phyloP scores from a whole-genome alignment of 2,329 filamentous ascomycete genomes.

The Apiospora phragmitis region DNA sequence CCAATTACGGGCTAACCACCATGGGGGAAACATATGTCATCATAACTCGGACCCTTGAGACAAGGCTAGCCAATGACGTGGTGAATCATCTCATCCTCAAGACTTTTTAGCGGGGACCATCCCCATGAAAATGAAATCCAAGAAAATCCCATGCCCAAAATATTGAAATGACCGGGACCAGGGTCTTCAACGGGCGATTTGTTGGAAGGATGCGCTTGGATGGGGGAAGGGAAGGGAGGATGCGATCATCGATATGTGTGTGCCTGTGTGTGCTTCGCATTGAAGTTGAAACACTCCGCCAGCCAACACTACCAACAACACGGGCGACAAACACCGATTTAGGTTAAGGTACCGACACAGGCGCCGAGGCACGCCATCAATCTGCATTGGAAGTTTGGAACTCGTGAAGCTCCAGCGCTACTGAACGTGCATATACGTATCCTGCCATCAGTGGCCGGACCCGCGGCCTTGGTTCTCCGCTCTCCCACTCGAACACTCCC shows the following conservation, averaged over 20 bases:
- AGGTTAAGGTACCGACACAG: slow-evolving; percentile 4
- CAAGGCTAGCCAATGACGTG: slow-evolving; percentile 4
- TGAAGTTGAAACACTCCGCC: not conserved
- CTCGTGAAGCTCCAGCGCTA: slow-evolving; percentile 1
- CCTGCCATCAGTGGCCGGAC: not conserved
- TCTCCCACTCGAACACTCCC: not conserved
- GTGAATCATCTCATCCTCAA: slow-evolving; percentile 2
- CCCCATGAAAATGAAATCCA: slow-evolving; percentile 1
- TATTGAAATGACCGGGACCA: not conserved
- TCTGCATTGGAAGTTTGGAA: too few relatives aligned
- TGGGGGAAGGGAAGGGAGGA: not conserved
- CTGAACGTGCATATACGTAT: not conserved
- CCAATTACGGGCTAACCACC: not conserved
- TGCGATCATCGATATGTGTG: not conserved
- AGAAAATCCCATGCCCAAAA: not conserved
- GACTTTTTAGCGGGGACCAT: not conserved
- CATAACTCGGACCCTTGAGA: slow-evolving; percentile 3
- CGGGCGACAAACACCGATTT: not conserved
- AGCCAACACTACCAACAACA: not conserved
- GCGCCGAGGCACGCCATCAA: slow-evolving; percentile 6
- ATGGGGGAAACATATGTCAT: not conserved
- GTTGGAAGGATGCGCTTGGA: not conserved
- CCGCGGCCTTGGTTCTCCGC: not conserved
- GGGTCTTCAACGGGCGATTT: not conserved
- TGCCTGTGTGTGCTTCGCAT: not conserved